Percentiles rank a stretch among this genome's conserved stretches.
Evolutionary conservation across 2,329 filamentous ascomycete species (phyloP).

Genomic region (Trichoderma semiorbis): DNA sequence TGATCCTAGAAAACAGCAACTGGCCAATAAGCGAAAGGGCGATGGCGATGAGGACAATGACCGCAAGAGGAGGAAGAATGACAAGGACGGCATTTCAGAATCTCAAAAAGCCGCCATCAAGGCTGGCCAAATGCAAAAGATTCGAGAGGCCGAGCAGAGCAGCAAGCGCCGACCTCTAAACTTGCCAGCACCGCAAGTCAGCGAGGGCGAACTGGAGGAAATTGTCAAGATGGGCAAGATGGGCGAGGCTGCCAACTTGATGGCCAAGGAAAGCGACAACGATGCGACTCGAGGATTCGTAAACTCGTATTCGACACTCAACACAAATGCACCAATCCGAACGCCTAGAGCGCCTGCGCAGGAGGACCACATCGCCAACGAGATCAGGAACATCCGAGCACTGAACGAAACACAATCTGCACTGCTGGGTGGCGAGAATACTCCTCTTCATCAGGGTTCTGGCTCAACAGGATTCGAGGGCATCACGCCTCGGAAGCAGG

Average conservation of each 20-base stretch:
- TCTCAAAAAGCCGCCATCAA: conserved; percentile 85
- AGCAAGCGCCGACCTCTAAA: conserved; percentile 84
- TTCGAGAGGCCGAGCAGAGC: conserved; percentile 93
- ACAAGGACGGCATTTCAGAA: conserved; percentile 75
- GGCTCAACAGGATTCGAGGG: conserved; percentile 87
- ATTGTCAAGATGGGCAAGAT: conserved; percentile 99
- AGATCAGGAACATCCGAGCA: conserved; percentile 89
- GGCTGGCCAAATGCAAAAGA: conserved; percentile 89
- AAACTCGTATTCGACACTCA: conserved; percentile 79
- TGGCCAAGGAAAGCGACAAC: conserved; percentile 76
- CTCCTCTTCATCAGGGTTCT: conserved; percentile 75
- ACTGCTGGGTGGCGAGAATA: conserved; percentile 89
- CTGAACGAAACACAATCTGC: conserved; percentile 93
- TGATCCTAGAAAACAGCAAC: conserved; percentile 87
- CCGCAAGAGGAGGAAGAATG: conserved; percentile 84
- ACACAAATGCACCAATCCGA: conserved; percentile 80
- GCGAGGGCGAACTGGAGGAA: conserved; percentile 88
- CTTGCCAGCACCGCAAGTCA: conserved; percentile 84
- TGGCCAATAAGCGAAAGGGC: conserved; percentile 81
- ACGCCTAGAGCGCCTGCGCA: conserved; percentile 88
- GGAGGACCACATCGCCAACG: conserved; percentile 94
- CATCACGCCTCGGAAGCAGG: conserved; percentile 73
- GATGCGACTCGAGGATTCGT: conserved; percentile 81
- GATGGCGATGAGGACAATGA: conserved; percentile 80
- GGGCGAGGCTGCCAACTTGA: conserved; percentile 75